Evolutionary conservation across 2,329 filamentous ascomycete genomes (phyloP), one percentile per base, ranked within the genome.

Genomic region (Aspergillus sergii): DNA sequence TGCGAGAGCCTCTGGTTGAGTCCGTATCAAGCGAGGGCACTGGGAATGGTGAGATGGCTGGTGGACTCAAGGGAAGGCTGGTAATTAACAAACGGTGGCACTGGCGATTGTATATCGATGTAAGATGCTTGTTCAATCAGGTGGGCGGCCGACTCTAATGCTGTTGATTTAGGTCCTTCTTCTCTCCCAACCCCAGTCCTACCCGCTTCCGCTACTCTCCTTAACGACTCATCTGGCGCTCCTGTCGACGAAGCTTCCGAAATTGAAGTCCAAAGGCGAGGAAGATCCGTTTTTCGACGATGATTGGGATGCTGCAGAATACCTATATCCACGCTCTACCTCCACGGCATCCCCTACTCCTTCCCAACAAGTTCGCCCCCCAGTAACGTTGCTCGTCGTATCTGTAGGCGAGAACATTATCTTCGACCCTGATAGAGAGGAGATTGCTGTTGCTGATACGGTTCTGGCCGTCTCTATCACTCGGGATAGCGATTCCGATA

Each of bases 221-320:
- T 86, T 98, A 63, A 96, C 95, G 23, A 94, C 92, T 55, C 94
- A 99, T 76, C 89, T 99, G 64, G 95, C 95, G 3, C 90, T 99
- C 54, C 88, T 97, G 66, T 89, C 92, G 34, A 94, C 95, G 8
- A 89, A 91, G 67, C 84, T 98, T 3, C 95, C 95, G 9, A 86
- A 89, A 30, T 84, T 97, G 58, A 92, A 92, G 76, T 97, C 94
- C 1, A 91, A 96, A 77, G 87, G 88, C 62, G 94, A 98, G 79
- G 95, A 99, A 81, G 95, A 99, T 71, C 95, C 95, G 14, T 89
- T 97, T 75, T 99, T 99, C 79, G 91, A 97, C 81, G 95, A 99
- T 80, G 95, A 99, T 81, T 99, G 95, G 95, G 92, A 91, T 67
- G 91, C 91, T 19, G 89, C 93, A 1, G 85, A 88, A 21, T 89